Percentiles rank a stretch among this genome's conserved stretches.
Conservation (phyloP, 2,329 filamentous ascomycete species). For the Orbilia oligospora region DNA sequence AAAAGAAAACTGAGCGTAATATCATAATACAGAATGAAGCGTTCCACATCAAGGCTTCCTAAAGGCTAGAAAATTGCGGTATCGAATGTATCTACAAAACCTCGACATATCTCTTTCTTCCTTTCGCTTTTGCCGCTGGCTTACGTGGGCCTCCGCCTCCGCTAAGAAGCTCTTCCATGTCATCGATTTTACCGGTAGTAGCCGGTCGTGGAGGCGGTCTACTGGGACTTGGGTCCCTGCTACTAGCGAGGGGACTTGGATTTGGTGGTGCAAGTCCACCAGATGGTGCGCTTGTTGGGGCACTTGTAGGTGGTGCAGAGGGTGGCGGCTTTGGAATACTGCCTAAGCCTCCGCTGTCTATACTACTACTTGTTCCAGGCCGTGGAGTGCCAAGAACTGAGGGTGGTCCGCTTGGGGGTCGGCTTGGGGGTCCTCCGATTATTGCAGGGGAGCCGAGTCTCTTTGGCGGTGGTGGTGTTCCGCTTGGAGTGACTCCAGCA, state of each 20-base stretch:
- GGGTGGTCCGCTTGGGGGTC: slow-evolving; percentile 48
- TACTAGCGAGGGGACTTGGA: slow-evolving; percentile 66
- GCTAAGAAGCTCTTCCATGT: slow-evolving; percentile 91
- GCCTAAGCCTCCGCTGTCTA: slow-evolving; percentile 32
- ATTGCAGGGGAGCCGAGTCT: slow-evolving; percentile 65
- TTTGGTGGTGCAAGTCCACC: slow-evolving; percentile 61
- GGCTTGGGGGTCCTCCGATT: slow-evolving; percentile 56
- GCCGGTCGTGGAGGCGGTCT: slow-evolving; percentile 78
- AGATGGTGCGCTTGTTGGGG: slow-evolving; percentile 61
- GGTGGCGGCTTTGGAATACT: slow-evolving; percentile 39
- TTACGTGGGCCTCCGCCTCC: slow-evolving; percentile 70
- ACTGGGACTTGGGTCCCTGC: slow-evolving; percentile 69
- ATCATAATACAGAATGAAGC: slow-evolving; percentile 24
- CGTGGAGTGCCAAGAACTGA: slow-evolving; percentile 35
- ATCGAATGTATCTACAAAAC: slow-evolving; percentile 76
- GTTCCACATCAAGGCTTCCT: background rate
- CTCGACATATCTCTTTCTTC: slow-evolving; percentile 91
- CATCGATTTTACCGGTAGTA: slow-evolving; percentile 90
- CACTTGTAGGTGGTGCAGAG: slow-evolving; percentile 50
- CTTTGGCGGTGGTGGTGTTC: slow-evolving; percentile 84
- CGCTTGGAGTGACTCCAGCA: slow-evolving; percentile 71
- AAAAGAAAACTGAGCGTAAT: background rate
- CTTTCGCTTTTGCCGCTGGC: slow-evolving; percentile 78
- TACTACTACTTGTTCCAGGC: slow-evolving; percentile 38
- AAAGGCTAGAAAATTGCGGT: background rate